A percentile compares a stretch with the other conserved stretches of the same genome.
These are phyloP conservation scores for Groenewaldozyma salmanticensis DNA, from an alignment of 805 yeast genomes.

Conservation along the genomic window DNA sequence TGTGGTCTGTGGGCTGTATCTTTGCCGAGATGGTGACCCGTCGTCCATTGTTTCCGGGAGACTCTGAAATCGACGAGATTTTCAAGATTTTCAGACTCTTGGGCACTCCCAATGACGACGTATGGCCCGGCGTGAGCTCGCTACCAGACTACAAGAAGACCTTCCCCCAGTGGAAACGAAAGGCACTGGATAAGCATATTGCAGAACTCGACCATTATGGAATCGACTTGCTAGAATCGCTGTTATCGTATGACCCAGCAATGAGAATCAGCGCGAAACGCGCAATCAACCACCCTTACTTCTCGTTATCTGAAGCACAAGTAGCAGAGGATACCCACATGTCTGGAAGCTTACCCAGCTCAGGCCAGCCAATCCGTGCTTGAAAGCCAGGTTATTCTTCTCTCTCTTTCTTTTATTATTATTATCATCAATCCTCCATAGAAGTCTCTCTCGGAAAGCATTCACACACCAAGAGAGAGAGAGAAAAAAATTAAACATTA, in stretches of 20 bases:
- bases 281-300: slow-evolving; percentile 36
- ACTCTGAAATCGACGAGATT: slow-evolving; percentile 36
- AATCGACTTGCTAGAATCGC: slow-evolving; percentile 29
- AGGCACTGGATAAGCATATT: slow-evolving; percentile 23
- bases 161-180: slow-evolving; percentile 33
- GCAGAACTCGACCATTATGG: slow-evolving; percentile 22
- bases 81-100: slow-evolving; percentile 35
- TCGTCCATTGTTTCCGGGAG: slow-evolving; percentile 34
- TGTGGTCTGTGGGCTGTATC: slow-evolving; percentile 90
- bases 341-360: too few relatives aligned
- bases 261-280: slow-evolving; percentile 36
- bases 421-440: too few relatives aligned
- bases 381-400: too few relatives aligned
- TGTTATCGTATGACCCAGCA: slow-evolving; percentile 36
- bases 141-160: not conserved
- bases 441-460: too few relatives aligned
- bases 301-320: slow-evolving; percentile 89
- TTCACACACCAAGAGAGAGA: too few relatives aligned
- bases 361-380: too few relatives aligned
- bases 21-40: slow-evolving; percentile 40
- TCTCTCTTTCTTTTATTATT: too few relatives aligned
- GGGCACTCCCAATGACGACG: slow-evolving; percentile 20
- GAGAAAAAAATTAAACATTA: too few relatives aligned
- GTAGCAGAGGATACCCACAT: slow-evolving; percentile 91
- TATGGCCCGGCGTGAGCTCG: not conserved